Base-by-base conservation (phyloP, 2,329 filamentous ascomycete genomes). In the Aspergillus japonicus region DNA sequence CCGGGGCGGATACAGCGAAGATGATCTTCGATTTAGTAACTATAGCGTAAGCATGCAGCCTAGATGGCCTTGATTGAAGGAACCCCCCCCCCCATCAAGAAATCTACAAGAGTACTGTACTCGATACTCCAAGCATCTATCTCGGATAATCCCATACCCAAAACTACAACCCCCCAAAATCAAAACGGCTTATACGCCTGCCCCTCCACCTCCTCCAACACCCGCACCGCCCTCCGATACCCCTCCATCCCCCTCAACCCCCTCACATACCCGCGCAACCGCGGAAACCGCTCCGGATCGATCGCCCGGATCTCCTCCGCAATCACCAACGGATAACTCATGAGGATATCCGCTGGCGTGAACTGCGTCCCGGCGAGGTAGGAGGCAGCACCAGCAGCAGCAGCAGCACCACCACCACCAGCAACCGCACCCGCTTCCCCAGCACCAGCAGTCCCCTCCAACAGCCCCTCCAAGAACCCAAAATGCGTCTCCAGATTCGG, bases 341-440 rank as follows among this genome's bases (percentile, higher is more conserved):
- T 72, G 66, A 81, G 66, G 23, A 82, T 80, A 61, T 82, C 80
- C 0, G 78, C 78, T 0, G 76, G 78, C 0, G 75, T 78, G 51
- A 82, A 61, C 12, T 77, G 67, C 31, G 71, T 69, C 5, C 80
- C 80, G 58, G 80, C 81, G 4, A 82, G 67, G 57, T 69, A 81
- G 11, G 33, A 35, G 26, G 26, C 8, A 23, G 24, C 5, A 7
- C 23, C 23, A 23, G 4, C 24, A 29, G 7, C 8, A 29, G 7
- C 26, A 29, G 6, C 26, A 26, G 5, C 24, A 26, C 4, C 24
- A 26, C 5, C 24, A 26, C 5, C 24, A 26, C 1, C 24, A 26
- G 4, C 24, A 10, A 8, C 26, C 7, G 7, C 26, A 1, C 68
- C 65, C 0, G 71, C 72, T 24, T 71, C 71, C 0, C 68, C 73